These are phyloP conservation scores for Solanum chilense DNA, from an alignment of 257 asterid genomes.

Conservation along the genomic window DNA sequence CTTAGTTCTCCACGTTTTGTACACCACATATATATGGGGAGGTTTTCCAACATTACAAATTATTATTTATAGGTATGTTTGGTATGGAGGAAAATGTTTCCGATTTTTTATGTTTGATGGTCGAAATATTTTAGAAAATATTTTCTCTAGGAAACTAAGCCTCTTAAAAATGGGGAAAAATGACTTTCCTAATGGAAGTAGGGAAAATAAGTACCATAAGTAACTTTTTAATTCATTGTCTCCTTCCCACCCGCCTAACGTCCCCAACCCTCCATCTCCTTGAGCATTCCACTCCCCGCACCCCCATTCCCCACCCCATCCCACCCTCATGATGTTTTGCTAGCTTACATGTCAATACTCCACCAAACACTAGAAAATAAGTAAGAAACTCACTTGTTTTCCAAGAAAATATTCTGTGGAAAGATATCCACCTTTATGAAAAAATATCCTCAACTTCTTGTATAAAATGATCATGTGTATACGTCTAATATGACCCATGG, in stretches of 20 bases:
- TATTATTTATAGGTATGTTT: background rate
- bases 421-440: background rate
- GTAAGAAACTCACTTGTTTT: too few relatives aligned
- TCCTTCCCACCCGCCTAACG: background rate
- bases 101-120: background rate
- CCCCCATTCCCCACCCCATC: background rate
- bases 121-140: background rate
- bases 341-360: background rate
- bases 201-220: background rate
- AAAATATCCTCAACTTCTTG: background rate
- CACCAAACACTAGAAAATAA: background rate
- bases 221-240: background rate
- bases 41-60: background rate
- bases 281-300: background rate
- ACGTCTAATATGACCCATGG: background rate
- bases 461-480: background rate
- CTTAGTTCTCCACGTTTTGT: background rate
- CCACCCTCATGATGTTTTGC: background rate
- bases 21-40: background rate
- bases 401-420: background rate
- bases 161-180: background rate
- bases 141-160: background rate
- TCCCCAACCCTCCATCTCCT: background rate
- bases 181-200: background rate
- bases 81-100: background rate